Evolutionary conservation across 2,329 filamentous ascomycete genomes (phyloP).

Genomic region (Chaetomiaceae sp.): DNA sequence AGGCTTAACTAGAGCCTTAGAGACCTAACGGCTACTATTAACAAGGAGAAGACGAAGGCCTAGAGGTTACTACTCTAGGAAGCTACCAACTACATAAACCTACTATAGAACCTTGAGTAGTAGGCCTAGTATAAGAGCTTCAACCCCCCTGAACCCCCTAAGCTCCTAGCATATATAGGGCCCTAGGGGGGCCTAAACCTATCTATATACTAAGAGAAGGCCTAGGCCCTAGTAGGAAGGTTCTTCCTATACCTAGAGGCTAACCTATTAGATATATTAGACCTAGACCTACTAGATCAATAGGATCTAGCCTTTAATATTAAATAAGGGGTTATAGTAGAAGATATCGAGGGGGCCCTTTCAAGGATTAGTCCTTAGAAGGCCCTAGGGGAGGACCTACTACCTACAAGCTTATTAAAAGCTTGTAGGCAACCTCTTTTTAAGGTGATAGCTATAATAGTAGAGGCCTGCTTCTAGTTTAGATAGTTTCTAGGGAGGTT

Average conservation of each 20-base stretch:
- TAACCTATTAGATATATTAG: background rate
- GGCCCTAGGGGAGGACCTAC: constrained; percentile 1
- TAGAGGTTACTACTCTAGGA: no score
- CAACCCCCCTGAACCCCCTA: no score
- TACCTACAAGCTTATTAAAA: constrained; percentile 1
- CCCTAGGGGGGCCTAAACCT: no score
- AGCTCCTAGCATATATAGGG: no score
- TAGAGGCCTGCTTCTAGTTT: background rate
- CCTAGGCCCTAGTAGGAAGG: background rate
- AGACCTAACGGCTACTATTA: no score
- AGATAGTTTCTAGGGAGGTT: background rate
- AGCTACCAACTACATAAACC: no score
- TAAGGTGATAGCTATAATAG: background rate
- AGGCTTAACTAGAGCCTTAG: no score
- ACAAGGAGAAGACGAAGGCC: no score
- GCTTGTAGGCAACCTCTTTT: constrained; percentile 1
- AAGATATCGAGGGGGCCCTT: background rate
- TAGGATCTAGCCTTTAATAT: background rate
- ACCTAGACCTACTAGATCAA: background rate
- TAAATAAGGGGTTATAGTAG: background rate
- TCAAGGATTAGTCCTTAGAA: background rate
- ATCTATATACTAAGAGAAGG: no score
- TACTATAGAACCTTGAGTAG: no score
- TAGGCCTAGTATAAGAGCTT: no score
- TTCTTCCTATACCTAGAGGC: background rate